A percentile compares a stretch with the other conserved stretches of the same genome.
Evolutionary conservation across 1,139 yeast genomes (phyloP).

Genomic region (Barnettozyma hawaiiensis): DNA sequence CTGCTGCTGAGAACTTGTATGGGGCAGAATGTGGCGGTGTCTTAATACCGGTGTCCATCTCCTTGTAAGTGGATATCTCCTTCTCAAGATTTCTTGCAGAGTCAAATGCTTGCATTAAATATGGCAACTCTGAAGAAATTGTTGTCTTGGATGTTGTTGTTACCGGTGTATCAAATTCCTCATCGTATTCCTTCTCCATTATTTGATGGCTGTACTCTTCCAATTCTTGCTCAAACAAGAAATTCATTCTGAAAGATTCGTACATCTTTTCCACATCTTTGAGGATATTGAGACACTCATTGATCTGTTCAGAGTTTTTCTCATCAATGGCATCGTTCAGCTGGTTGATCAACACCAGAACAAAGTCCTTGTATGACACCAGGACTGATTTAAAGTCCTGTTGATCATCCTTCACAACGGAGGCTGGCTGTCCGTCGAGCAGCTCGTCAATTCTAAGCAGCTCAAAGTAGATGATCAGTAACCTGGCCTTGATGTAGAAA

Average conservation of each 20-base stretch:
- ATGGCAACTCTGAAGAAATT: conserved; percentile 32
- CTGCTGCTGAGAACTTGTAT: neutral
- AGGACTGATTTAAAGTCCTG: conserved; percentile 24
- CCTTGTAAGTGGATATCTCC: conserved; percentile 20
- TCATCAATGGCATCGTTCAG: conserved; percentile 28
- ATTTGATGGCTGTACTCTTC: conserved; percentile 10
- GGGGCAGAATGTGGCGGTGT: neutral
- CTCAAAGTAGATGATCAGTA: conserved; percentile 23
- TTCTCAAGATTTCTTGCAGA: conserved; percentile 31
- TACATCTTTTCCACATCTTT: conserved; percentile 35
- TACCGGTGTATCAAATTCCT: conserved; percentile 11
- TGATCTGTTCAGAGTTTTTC: conserved; percentile 28
- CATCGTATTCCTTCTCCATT: conserved; percentile 7
- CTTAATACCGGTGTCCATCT: neutral
- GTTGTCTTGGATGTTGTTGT: conserved; percentile 23
- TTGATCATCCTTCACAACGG: conserved; percentile 20
- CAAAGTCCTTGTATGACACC: conserved; percentile 26
- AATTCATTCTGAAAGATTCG: conserved; percentile 31
- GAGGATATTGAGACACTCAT: conserved; percentile 31
- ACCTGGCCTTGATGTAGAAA: conserved; percentile 24
- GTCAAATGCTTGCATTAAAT: conserved; percentile 32
- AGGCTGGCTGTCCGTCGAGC: conserved; percentile 18
- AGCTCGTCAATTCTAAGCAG: conserved; percentile 19
- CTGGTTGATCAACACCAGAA: conserved; percentile 30
- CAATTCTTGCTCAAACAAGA: conserved; percentile 25